These are phyloP conservation scores for Prosopis cineraria DNA, from an alignment of 306 rosid genomes.

Conservation along the genomic window DNA sequence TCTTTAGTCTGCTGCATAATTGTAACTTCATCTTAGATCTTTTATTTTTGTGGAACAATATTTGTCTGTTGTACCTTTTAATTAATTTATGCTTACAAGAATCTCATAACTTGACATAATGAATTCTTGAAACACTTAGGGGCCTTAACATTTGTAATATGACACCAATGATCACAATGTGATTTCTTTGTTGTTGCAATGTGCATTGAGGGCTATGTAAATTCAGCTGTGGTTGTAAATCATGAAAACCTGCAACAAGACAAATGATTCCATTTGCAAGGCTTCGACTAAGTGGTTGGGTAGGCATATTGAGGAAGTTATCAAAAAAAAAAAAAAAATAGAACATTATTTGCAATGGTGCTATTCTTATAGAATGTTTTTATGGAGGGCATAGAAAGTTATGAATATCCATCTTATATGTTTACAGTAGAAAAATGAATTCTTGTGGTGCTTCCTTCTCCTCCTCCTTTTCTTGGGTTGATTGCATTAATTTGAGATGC, in stretches of 20 bases:
- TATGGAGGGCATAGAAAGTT: neutral
- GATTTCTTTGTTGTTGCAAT: neutral
- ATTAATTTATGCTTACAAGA: neutral
- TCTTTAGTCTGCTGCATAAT: conserved; percentile 9
- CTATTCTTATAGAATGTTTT: neutral
- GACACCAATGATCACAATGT: neutral
- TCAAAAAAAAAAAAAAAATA: conserved; percentile 15
- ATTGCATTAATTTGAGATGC: conserved; percentile 20
- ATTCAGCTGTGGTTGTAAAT: neutral
- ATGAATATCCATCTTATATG: neutral
- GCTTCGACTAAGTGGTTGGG: neutral
- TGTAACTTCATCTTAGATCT: neutral
- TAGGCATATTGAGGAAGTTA: conserved; percentile 19
- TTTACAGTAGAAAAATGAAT: neutral
- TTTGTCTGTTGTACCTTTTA: conserved; percentile 25
- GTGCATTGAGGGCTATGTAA: neutral
- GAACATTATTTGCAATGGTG: neutral
- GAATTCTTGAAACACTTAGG: conserved; percentile 9
- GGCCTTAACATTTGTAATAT: conserved; percentile 18
- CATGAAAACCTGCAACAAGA: neutral
- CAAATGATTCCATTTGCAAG: neutral
- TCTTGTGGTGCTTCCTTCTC: neutral
- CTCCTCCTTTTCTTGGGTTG: too few species aligned
- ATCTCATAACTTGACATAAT: neutral
- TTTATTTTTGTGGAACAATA: conserved; percentile 1